Evolutionary conservation across 768 basidiomycete genomes (phyloP), one percentile per base, ranked within the genome.

Genomic region (Dendrothele bispora): DNA sequence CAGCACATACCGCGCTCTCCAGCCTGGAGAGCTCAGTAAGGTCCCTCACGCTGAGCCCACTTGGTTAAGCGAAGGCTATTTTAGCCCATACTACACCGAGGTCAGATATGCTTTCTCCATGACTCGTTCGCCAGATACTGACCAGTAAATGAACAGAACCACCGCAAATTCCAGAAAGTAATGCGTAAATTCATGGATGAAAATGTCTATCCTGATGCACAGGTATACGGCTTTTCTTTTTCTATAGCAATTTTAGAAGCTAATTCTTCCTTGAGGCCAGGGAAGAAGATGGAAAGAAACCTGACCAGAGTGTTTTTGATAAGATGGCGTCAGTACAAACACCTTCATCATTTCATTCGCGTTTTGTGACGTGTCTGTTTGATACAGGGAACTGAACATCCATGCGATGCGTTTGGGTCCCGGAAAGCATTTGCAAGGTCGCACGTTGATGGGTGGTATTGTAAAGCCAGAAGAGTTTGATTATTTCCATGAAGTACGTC

Each of bases 351-450:
- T 44, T 8, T 27, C 4, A n/a, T 4, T 7, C 24, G 21, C 7
- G n/a, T 0, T 12, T n/a, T n/a, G n/a, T n/a, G n/a, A n/a, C n/a
- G n/a, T n/a, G 15, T 17, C 7, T 27, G n/a, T 18, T 28, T 14
- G 17, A 6, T 22, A 18, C 40, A 86, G 83, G 14, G 82, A 83
- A 42, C 43, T 79, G 25, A 84, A 92, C 58, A 46, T 98, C 17
- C 88, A 91, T 61, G 89, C 91, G 12, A 95, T 97, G 94, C 83
- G 91, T 17, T 75, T 95, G 69, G 95, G 95, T 14, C 95, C 95
- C 20, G 93, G 92, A 22, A 89, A 89, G 64, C 93, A 97, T 58
- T 74, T 98, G 20, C 78, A 88, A 62, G 95, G 95, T 6, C 73
- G 82, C 18, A 79, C 74, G 26, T 71, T 98, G 21, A 85, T 93